A percentile compares a stretch with the other conserved stretches of the same genome.
Evolutionary conservation across 257 asterid species (phyloP).

Genomic region (Phtheirospermum japonicum): DNA sequence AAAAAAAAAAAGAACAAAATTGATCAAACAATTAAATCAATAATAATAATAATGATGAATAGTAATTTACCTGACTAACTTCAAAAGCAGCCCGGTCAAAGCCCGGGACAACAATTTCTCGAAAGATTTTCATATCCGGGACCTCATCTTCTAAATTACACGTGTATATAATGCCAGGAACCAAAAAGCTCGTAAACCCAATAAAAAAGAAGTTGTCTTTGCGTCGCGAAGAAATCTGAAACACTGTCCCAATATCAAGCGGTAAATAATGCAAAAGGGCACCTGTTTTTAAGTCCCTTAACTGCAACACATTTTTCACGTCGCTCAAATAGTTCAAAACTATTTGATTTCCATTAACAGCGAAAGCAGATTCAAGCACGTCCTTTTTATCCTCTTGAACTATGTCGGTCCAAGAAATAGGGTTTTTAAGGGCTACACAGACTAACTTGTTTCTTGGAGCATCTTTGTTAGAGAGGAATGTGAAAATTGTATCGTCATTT

Average conservation of each 20-base stretch:
- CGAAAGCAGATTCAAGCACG: slow-evolving; percentile 81
- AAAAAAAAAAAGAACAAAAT: not conserved
- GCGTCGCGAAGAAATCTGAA: slow-evolving; percentile 63
- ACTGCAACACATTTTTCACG: slow-evolving; percentile 82
- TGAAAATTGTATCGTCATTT: slow-evolving; percentile 71
- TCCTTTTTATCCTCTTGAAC: slow-evolving; percentile 66
- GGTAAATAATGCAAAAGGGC: slow-evolving; percentile 61
- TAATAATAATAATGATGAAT: slow-evolving; percentile 10
- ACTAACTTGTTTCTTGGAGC: slow-evolving; percentile 91
- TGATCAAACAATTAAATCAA: not conserved
- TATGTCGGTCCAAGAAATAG: slow-evolving; percentile 71
- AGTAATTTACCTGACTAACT: slow-evolving; percentile 63
- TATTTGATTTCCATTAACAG: slow-evolving; percentile 61
- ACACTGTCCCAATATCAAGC: slow-evolving; percentile 79
- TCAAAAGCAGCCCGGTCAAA: slow-evolving; percentile 69
- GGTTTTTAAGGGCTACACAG: slow-evolving; percentile 60
- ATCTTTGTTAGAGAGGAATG: slow-evolving; percentile 77
- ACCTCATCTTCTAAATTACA: slow-evolving; percentile 54
- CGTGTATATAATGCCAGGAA: slow-evolving; percentile 73
- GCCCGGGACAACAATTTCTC: slow-evolving; percentile 74
- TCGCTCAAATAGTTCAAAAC: slow-evolving; percentile 75
- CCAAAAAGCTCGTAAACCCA: slow-evolving; percentile 79
- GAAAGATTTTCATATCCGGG: slow-evolving; percentile 61
- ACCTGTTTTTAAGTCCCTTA: slow-evolving; percentile 78
- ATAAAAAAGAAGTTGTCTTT: slow-evolving; percentile 56